These are phyloP conservation scores for Hypoxylon fragiforme DNA, from an alignment of 495 filamentous ascomycete genomes.

Conservation along the genomic window DNA sequence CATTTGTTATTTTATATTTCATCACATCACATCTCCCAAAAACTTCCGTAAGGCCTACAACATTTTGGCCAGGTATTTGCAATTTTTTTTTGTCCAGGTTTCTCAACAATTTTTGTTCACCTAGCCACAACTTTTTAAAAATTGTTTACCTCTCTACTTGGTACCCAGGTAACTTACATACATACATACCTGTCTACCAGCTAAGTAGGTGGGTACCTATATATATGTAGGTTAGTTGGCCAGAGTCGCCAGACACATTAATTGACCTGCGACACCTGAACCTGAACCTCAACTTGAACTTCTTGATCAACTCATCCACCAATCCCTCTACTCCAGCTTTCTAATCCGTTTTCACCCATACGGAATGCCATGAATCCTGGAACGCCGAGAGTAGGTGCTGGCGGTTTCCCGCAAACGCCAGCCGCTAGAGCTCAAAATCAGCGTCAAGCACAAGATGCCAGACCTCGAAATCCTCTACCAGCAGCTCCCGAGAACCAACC, in stretches of 20 bases:
- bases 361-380: slow-evolving; percentile 54
- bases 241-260: too few relatives aligned
- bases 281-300: too few relatives aligned
- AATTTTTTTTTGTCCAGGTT: too few relatives aligned
- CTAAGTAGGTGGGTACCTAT: too few relatives aligned
- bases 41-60: slow-evolving; percentile 12
- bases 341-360: too few relatives aligned
- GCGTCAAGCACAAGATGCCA: slow-evolving; percentile 23
- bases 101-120: too few relatives aligned
- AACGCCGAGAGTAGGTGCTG: slow-evolving; percentile 41
- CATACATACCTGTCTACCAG: too few relatives aligned
- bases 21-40: slow-evolving; percentile 6
- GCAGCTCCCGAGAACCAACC: slow-evolving; percentile 42
- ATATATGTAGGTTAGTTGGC: too few relatives aligned
- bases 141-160: not conserved
- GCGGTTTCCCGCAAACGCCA: slow-evolving; percentile 50
- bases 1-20: slow-evolving; percentile 12
- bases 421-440: slow-evolving; percentile 26
- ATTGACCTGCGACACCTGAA: not conserved
- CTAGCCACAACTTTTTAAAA: not conserved
- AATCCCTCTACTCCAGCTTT: not conserved
- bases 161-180: not conserved
- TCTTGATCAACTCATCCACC: not conserved
- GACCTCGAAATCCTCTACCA: slow-evolving; percentile 33
- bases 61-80: slow-evolving; percentile 13